Conservation (phyloP, 2,329 filamentous ascomycete species). For the Epicoccum sorghinum region DNA sequence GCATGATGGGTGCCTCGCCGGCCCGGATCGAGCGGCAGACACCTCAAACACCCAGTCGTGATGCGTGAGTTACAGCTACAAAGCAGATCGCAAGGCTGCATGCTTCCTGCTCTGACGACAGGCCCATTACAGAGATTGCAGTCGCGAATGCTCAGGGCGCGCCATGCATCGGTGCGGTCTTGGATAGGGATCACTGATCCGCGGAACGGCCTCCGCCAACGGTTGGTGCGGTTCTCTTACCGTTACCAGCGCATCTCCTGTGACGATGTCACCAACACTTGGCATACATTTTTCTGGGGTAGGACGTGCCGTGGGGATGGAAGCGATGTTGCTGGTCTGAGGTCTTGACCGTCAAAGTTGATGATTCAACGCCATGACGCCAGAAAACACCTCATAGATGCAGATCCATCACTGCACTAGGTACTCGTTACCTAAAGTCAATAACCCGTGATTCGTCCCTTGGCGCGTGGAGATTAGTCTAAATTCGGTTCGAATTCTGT, state of each 20-base stretch:
- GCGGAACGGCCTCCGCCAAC: neutral
- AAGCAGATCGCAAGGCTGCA: neutral
- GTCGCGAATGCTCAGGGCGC: neutral
- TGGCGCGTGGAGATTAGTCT: too few species aligned
- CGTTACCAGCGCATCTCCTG: neutral
- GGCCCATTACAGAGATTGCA: neutral
- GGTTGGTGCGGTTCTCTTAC: neutral
- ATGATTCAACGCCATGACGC: too few species aligned
- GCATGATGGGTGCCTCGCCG: constrained; percentile 1
- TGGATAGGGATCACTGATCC: neutral
- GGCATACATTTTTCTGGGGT: too few species aligned
- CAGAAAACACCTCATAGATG: too few species aligned
- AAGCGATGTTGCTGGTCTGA: too few species aligned
- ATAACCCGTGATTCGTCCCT: too few species aligned
- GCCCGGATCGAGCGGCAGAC: constrained; percentile 13
- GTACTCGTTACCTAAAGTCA: too few species aligned
- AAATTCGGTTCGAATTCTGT: too few species aligned
- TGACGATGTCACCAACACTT: too few species aligned
- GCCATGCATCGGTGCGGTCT: neutral
- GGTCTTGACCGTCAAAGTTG: too few species aligned
- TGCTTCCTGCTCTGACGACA: neutral
- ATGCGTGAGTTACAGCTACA: neutral
- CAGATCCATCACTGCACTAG: too few species aligned
- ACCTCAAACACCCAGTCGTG: constrained; percentile 5
- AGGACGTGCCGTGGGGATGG: too few species aligned